A percentile compares a stretch with the other conserved stretches of the same genome.
phyloP scores from a whole-genome alignment of 2,329 filamentous ascomycete genomes.

The Penicillium verrucosum region DNA sequence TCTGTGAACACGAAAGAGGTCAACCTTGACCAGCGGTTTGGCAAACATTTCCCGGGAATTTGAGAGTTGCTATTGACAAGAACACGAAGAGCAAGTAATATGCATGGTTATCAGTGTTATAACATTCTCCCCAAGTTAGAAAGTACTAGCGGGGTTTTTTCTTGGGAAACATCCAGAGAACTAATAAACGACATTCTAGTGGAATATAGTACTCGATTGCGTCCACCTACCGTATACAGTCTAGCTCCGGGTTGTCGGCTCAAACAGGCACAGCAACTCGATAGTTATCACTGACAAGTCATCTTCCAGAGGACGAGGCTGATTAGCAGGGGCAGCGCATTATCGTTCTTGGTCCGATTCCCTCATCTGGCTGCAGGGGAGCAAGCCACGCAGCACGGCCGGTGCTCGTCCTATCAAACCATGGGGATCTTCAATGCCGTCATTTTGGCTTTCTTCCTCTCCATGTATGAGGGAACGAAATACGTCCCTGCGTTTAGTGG shows the following conservation, averaged over 20 bases:
- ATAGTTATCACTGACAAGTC: not conserved
- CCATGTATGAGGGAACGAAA: conserved; percentile 41
- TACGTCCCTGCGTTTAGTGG: conserved; percentile 22
- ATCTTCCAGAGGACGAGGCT: conserved; percentile 10
- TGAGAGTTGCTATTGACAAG: too few species aligned
- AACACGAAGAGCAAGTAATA: not conserved
- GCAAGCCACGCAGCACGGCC: conserved; percentile 34
- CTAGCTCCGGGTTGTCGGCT: too few species aligned
- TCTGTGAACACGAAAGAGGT: conserved; percentile 10
- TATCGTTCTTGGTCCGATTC: conserved; percentile 38
- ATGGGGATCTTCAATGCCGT: conserved; percentile 33
- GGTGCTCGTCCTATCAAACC: conserved; percentile 37
- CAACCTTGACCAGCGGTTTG: not conserved
- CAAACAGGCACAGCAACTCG: too few species aligned
- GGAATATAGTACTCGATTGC: not conserved
- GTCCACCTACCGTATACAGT: conserved; percentile 5
- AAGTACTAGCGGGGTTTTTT: not conserved
- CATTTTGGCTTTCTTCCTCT: conserved; percentile 30
- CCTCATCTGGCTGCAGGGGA: conserved; percentile 35
- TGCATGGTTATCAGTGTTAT: not conserved
- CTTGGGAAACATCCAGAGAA: not conserved
- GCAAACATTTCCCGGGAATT: not conserved
- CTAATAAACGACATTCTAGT: not conserved
- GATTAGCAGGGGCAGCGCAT: conserved; percentile 8
- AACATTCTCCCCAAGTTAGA: not conserved